These are phyloP conservation scores for Cucumis cinereus DNA, from an alignment of 306 rosid species.

Conservation along the genomic window DNA sequence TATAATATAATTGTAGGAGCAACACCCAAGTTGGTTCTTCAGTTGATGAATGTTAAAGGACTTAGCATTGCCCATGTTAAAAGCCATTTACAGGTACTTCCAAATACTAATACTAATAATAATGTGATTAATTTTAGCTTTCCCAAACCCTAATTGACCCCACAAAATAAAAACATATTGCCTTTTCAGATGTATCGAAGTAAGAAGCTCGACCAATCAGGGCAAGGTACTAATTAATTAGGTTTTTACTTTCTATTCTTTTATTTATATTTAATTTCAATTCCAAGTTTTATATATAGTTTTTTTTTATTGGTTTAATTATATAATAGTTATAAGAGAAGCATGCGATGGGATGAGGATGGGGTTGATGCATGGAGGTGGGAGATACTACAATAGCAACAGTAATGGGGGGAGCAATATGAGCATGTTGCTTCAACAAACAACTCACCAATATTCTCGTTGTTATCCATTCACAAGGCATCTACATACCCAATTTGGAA, in stretches of 20 bases:
- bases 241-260: not conserved
- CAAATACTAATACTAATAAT: not conserved
- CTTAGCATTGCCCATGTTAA: conserved; percentile 68
- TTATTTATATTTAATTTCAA: too few relatives aligned
- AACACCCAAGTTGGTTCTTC: conserved; percentile 57
- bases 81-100: conserved; percentile 31
- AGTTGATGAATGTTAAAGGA: conserved; percentile 58
- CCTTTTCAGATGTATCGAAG: conserved; percentile 52
- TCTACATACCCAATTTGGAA: not conserved
- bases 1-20: conserved; percentile 29
- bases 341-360: not conserved
- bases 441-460: not conserved
- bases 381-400: not conserved
- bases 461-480: not conserved
- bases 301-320: too few relatives aligned
- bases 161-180: not conserved
- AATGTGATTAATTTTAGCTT: not conserved
- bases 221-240: conserved; percentile 30
- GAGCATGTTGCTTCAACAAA: not conserved
- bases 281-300: too few relatives aligned
- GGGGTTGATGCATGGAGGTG: not conserved
- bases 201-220: conserved; percentile 54
- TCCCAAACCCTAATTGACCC: not conserved
- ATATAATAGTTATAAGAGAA: not conserved
- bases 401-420: not conserved